Conservation (phyloP, 2,329 filamentous ascomycete genomes). For the Claviceps pazoutovae region DNA sequence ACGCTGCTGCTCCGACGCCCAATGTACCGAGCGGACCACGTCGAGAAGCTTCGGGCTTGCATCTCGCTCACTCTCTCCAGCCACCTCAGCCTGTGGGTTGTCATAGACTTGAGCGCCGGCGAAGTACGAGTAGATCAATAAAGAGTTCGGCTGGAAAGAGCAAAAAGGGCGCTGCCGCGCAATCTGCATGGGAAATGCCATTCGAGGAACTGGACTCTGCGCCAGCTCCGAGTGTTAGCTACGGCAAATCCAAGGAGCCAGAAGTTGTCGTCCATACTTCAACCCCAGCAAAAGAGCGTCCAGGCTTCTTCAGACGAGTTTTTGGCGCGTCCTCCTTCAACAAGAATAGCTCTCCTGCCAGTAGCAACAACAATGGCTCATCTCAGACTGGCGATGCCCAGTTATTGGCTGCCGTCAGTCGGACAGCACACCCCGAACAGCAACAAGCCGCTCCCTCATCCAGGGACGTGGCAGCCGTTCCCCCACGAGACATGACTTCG, state of each 20-base stretch:
- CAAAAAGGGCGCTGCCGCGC: constrained; percentile 12
- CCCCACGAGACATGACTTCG: constrained; percentile 32
- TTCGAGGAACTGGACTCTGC: constrained; percentile 34
- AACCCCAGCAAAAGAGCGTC: constrained; percentile 49
- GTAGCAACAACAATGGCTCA: not conserved
- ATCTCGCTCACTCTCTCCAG: constrained; percentile 21
- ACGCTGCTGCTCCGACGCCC: constrained; percentile 76
- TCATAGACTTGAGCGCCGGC: constrained; percentile 35
- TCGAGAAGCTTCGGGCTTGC: constrained; percentile 23
- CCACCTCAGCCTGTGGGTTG: constrained; percentile 26
- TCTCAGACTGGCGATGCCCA: constrained; percentile 3
- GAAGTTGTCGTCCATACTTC: constrained; percentile 29
- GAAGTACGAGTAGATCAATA: constrained; percentile 41
- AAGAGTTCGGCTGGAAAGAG: constrained; percentile 29
- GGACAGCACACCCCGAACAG: constrained; percentile 27
- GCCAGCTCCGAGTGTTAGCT: constrained; percentile 43
- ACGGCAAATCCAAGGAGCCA: constrained; percentile 44
- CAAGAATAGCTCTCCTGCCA: constrained; percentile 26
- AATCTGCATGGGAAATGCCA: constrained; percentile 16
- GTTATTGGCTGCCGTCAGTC: constrained; percentile 20
- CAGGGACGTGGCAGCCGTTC: constrained; percentile 33
- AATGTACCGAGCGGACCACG: constrained; percentile 71
- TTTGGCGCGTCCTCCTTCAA: constrained; percentile 55
- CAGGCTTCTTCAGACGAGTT: constrained; percentile 84
- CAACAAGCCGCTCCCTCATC: constrained; percentile 15